Conservation (phyloP, 2,329 filamentous ascomycete species). For the Chaetomium globosum region DNA sequence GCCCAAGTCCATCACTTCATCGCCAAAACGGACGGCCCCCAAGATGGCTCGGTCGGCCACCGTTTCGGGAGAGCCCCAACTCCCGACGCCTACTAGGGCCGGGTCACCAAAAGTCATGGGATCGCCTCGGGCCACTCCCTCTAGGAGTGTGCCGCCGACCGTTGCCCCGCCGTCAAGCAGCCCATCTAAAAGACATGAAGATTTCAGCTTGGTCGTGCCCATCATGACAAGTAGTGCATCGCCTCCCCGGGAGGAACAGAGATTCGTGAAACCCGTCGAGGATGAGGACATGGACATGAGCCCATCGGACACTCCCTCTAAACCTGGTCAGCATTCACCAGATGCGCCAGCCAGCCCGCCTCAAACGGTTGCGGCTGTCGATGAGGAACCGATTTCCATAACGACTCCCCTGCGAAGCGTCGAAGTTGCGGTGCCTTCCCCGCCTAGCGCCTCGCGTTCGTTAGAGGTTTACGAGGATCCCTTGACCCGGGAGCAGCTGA, state of each 20-base stretch:
- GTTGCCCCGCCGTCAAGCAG: constrained; percentile 41
- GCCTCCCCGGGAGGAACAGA: constrained; percentile 22
- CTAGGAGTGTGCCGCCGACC: constrained; percentile 37
- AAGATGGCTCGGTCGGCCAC: constrained; percentile 50
- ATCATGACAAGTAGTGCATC: constrained; percentile 43
- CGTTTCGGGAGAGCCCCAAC: constrained; percentile 55
- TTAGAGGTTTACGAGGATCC: constrained; percentile 67
- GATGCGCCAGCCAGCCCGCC: constrained; percentile 2
- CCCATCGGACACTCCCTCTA: constrained; percentile 39
- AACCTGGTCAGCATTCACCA: not conserved
- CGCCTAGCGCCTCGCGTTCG: constrained; percentile 36
- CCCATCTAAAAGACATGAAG: constrained; percentile 55
- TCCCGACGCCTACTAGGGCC: constrained; percentile 50
- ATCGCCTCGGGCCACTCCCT: constrained; percentile 47
- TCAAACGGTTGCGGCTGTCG: not conserved
- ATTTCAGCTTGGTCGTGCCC: constrained; percentile 57
- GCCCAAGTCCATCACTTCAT: constrained; percentile 55
- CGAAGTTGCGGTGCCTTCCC: constrained; percentile 1
- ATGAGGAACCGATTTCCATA: not conserved
- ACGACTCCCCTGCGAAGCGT: not conserved
- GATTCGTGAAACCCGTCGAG: constrained; percentile 18
- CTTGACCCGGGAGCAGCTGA: constrained; percentile 54
- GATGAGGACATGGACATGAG: constrained; percentile 18
- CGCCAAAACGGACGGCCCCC: constrained; percentile 55
- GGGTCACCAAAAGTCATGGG: constrained; percentile 42